Conservation (phyloP, 371 early-diverging fungal species). For the Mortierella sp. region DNA sequence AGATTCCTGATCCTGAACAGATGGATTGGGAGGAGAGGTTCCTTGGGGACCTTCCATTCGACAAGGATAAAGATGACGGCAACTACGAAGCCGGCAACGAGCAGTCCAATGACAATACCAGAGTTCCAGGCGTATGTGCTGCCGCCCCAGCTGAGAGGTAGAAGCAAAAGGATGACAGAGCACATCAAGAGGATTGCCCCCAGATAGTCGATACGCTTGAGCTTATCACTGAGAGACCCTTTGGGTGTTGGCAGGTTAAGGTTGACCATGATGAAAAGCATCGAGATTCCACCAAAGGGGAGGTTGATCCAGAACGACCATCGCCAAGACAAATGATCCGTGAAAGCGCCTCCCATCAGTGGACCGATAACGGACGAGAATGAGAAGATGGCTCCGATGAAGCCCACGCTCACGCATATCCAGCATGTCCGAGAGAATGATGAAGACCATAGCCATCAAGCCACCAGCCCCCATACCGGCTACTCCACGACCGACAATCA, state of each 20-base stretch:
- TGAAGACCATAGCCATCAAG: slow-evolving; percentile 71
- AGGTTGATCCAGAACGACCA: slow-evolving; percentile 87
- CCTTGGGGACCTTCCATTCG: slow-evolving; percentile 65
- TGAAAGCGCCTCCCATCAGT: slow-evolving; percentile 77
- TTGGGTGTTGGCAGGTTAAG: slow-evolving; percentile 61
- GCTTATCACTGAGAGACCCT: slow-evolving; percentile 59
- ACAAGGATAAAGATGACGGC: slow-evolving; percentile 61
- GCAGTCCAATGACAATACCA: slow-evolving; percentile 63
- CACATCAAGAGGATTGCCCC: slow-evolving; percentile 66
- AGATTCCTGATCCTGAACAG: slow-evolving; percentile 60
- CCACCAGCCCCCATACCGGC: slow-evolving; percentile 88
- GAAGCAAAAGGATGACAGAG: slow-evolving; percentile 63
- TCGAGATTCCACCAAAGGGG: slow-evolving; percentile 71
- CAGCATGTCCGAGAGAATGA: slow-evolving; percentile 77
- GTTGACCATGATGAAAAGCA: slow-evolving; percentile 63
- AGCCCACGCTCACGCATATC: slow-evolving; percentile 60
- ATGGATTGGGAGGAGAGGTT: slow-evolving; percentile 71
- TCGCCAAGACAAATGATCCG: slow-evolving; percentile 63
- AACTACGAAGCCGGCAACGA: slow-evolving; percentile 59
- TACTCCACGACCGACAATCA: slow-evolving; percentile 79
- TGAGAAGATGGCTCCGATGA: slow-evolving; percentile 64
- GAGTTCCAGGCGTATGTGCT: slow-evolving; percentile 69
- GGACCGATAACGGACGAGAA: slow-evolving; percentile 81
- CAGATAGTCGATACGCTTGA: slow-evolving; percentile 71
- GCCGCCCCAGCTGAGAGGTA: slow-evolving; percentile 75